A percentile compares a stretch with the other conserved stretches of the same genome.
Conservation (phyloP, 1,139 yeast genomes). For the Candida freyschussii region DNA sequence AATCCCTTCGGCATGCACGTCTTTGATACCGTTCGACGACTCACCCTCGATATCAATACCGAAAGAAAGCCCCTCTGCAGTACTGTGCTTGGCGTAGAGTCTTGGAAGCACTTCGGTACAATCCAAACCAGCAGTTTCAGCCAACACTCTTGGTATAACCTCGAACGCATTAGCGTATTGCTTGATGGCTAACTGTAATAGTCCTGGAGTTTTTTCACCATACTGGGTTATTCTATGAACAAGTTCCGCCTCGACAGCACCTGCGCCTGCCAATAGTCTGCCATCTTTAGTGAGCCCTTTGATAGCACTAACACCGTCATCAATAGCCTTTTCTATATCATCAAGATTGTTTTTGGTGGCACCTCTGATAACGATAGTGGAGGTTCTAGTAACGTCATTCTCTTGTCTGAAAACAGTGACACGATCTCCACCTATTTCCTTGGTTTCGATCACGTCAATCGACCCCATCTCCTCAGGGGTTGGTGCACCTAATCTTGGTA, state of each 20-base stretch:
- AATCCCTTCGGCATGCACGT: conserved; percentile 64
- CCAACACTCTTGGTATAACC: conserved; percentile 84
- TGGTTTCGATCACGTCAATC: conserved; percentile 82
- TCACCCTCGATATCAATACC: conserved; percentile 77
- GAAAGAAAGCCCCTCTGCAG: conserved; percentile 36
- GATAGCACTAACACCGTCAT: conserved; percentile 91
- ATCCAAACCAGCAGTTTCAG: conserved; percentile 93
- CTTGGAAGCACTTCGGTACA: conserved; percentile 83
- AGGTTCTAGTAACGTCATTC: conserved; percentile 61
- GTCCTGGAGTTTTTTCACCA: conserved; percentile 93
- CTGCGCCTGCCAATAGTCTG: conserved; percentile 91
- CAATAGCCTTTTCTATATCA: conserved; percentile 94
- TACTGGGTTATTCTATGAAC: conserved; percentile 72
- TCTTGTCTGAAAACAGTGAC: conserved; percentile 92
- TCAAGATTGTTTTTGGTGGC: conserved; percentile 95
- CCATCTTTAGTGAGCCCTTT: conserved; percentile 73
- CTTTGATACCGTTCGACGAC: conserved; percentile 61
- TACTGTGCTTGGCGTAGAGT: conserved; percentile 79
- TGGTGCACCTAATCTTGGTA: conserved; percentile 94
- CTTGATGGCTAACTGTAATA: conserved; percentile 88
- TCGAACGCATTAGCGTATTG: conserved; percentile 94
- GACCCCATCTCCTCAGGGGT: conserved; percentile 91
- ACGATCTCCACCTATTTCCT: conserved; percentile 96
- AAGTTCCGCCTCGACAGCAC: conserved; percentile 90
- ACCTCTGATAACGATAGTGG: conserved; percentile 91